Evolutionary conservation across 345 rosid species (phyloP), one percentile per base, ranked within the genome.

Genomic region (Pelargonium nanum): DNA sequence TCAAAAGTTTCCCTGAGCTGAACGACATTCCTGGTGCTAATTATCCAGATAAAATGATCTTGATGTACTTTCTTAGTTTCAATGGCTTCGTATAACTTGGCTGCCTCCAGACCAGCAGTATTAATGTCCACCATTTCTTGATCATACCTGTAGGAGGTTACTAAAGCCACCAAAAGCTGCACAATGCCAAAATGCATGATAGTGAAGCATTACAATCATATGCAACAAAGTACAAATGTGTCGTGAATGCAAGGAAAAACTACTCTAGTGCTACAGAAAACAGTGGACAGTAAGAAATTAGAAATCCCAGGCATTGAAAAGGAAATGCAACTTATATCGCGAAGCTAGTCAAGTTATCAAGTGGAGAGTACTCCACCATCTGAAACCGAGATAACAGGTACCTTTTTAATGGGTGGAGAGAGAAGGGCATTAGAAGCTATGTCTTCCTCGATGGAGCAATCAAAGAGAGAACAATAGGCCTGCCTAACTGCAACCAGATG

Each of bases 1-100:
- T 67, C 72, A 58, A 93, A 93, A 61, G 96, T 84, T 57, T 63
- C 79, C 71, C 86, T 77, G 50, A 93, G 87, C 75, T 93, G 99
- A 65, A 71, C 78, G 60, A 84, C 19, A 59, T 84, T 93, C 64
- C 99, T 80, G 0, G 86, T 85, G 30, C 86, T 66, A 53, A 89
- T 82, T 61, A 93, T 71, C 59, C 77, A 79, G 0, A 84, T 62
- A 5, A 85, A 66, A 71, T 81, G 79, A 59, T 93, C 97, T 48
- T 78, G 77, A 70, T 77, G 86, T 65, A 89, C 59, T 26, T 82
- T 75, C 74, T 83, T 82, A 16, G 64, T 67, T 59, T 72, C 75
- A 34, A 89, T 80, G 6, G 90, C 88, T 59, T 84, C 87, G 51
- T 61, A 80, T 65, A 93, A 64, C 65, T 73, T 77, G 55, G 59